Conservation (phyloP, 148 eudicot species). For the Amaranthus cruentus region DNA sequence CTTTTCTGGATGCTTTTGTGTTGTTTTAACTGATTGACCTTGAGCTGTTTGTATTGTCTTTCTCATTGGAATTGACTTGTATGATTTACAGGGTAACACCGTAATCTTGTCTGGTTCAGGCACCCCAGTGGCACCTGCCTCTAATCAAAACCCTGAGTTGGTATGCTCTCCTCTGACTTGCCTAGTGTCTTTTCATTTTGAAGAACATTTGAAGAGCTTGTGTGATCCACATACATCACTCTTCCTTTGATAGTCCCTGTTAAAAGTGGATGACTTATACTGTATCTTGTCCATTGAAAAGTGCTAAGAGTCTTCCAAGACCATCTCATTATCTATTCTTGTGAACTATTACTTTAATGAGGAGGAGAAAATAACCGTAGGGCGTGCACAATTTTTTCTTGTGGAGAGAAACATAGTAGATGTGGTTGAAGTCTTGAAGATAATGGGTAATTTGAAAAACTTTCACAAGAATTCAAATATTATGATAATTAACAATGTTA, state of each 20-base stretch:
- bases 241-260: too few relatives aligned
- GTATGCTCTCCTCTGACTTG: slow-evolving; percentile 31
- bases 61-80: slow-evolving; percentile 6
- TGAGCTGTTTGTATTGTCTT: slow-evolving; percentile 6
- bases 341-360: too few relatives aligned
- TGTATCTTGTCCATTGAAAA: too few relatives aligned
- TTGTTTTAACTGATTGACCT: neutral
- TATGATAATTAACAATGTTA: neutral
- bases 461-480: neutral
- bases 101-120: slow-evolving; percentile 96
- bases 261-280: too few relatives aligned
- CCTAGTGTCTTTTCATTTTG: neutral
- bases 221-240: neutral
- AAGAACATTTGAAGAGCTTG: neutral
- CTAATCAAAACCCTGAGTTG: slow-evolving; percentile 92
- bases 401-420: too few relatives aligned
- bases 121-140: slow-evolving; percentile 79
- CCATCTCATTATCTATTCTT: too few relatives aligned
- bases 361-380: too few relatives aligned
- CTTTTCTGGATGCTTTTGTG: slow-evolving; percentile 3
- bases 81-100: slow-evolving; percentile 65
- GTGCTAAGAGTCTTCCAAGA: too few relatives aligned
- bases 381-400: too few relatives aligned
- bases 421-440: too few relatives aligned
- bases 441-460: too few relatives aligned